Evolutionary conservation across 2,329 filamentous ascomycete species (phyloP).

Genomic region (Aspergillus puulaauensis): DNA sequence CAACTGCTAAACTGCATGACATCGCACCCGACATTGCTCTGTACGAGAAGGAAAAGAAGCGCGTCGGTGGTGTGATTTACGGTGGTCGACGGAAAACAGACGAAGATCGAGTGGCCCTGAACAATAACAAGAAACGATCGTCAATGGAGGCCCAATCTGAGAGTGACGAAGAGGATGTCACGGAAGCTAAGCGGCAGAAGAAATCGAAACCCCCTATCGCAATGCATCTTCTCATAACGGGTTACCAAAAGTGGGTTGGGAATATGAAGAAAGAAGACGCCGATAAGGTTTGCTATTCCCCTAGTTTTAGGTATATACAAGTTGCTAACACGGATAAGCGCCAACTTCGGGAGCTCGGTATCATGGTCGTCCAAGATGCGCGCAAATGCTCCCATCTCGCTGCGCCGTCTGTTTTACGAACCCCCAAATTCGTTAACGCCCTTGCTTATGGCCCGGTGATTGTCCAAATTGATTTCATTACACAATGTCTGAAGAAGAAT

Average conservation of each 20-base stretch:
- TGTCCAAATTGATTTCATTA: slow-evolving; percentile 75
- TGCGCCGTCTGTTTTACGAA: slow-evolving; percentile 82
- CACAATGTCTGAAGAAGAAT: slow-evolving; percentile 69
- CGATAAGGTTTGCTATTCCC: slow-evolving; percentile 65
- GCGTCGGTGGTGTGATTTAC: slow-evolving; percentile 65
- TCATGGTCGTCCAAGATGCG: slow-evolving; percentile 74
- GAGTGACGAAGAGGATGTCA: slow-evolving; percentile 54
- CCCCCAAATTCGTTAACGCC: slow-evolving; percentile 88
- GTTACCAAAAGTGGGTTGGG: slow-evolving; percentile 77
- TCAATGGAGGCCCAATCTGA: slow-evolving; percentile 50
- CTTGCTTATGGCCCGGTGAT: slow-evolving; percentile 78
- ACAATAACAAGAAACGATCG: slow-evolving; percentile 43
- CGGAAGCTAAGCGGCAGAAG: slow-evolving; percentile 63
- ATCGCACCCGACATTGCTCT: slow-evolving; percentile 81
- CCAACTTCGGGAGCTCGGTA: slow-evolving; percentile 78
- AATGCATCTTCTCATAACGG: slow-evolving; percentile 78
- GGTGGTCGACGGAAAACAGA: slow-evolving; percentile 52
- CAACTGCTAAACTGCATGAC: slow-evolving; percentile 71
- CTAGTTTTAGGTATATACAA: neutral
- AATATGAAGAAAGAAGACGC: slow-evolving; percentile 71
- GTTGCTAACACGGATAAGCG: slow-evolving; percentile 51
- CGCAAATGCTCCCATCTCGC: slow-evolving; percentile 80
- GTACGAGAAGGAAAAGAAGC: slow-evolving; percentile 92
- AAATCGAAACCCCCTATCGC: slow-evolving; percentile 63
- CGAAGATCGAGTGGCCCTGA: slow-evolving; percentile 35